Evolutionary conservation across 1,284 basidiomycete species (phyloP).

Genomic region (Tylopilus sp.): DNA sequence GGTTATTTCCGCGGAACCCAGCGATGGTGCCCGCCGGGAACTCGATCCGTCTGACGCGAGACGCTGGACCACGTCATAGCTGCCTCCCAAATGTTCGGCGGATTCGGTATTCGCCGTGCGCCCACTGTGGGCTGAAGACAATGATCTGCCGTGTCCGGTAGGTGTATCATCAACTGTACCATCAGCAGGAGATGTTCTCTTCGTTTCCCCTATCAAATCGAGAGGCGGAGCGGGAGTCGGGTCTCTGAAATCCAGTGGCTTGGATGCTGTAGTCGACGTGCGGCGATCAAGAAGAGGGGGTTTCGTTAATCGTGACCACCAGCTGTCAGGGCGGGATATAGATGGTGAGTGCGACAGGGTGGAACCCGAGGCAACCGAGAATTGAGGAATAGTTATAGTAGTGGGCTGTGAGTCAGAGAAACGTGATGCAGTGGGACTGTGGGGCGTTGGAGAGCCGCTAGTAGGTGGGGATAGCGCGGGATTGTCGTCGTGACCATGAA

Average conservation of each 20-base stretch:
- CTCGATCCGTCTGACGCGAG: constrained; percentile 39
- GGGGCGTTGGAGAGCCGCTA: constrained; percentile 4
- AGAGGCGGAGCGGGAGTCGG: constrained; percentile 66
- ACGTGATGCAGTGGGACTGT: constrained; percentile 17
- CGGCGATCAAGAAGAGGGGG: constrained; percentile 42
- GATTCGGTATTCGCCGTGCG: constrained; percentile 61
- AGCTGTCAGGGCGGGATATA: constrained; percentile 41
- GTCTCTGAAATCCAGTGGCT: constrained; percentile 61
- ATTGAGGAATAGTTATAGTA: constrained; percentile 7
- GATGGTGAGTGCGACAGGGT: constrained; percentile 32
- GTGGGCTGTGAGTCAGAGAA: constrained; percentile 12
- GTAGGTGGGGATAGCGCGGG: constrained; percentile 8
- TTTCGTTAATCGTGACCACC: constrained; percentile 47
- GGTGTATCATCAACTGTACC: constrained; percentile 15
- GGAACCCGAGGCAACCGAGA: constrained; percentile 21
- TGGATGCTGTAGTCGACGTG: constrained; percentile 42
- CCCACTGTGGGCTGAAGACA: constrained; percentile 48
- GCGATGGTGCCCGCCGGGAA: constrained; percentile 23
- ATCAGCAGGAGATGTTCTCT: constrained; percentile 34
- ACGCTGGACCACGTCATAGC: constrained; percentile 65
- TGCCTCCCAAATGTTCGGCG: constrained; percentile 59
- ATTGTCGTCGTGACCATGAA: constrained; percentile 30
- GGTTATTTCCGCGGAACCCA: constrained; percentile 25
- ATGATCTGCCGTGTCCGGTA: constrained; percentile 42
- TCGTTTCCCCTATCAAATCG: constrained; percentile 51